Evolutionary conservation across 1,284 basidiomycete species (phyloP).

Genomic region (Grifola frondosa): DNA sequence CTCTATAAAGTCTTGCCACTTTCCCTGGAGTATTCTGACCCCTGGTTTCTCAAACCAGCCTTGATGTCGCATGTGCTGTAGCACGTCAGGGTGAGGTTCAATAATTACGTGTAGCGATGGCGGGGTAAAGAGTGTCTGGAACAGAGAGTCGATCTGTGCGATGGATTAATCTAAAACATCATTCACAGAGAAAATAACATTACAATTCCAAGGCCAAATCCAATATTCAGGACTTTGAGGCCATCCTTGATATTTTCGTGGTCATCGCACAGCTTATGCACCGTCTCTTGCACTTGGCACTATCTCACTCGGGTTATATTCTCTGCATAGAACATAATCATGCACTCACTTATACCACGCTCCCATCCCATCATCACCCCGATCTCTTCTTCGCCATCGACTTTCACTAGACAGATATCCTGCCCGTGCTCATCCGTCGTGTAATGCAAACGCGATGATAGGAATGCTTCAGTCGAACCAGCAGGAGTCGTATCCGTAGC

Average conservation of each 20-base stretch:
- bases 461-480: constrained; percentile 74
- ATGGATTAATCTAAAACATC: constrained; percentile 11
- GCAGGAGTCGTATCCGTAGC: constrained; percentile 66
- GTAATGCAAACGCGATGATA: constrained; percentile 73
- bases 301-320: constrained; percentile 24
- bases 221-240: constrained; percentile 84
- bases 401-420: constrained; percentile 76
- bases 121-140: constrained; percentile 64
- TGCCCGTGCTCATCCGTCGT: constrained; percentile 74
- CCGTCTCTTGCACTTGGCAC: constrained; percentile 66
- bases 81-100: constrained; percentile 92
- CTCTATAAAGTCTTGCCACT: constrained; percentile 86
- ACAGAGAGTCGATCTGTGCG: constrained; percentile 78
- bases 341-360: constrained; percentile 64
- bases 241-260: constrained; percentile 49
- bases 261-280: constrained; percentile 53
- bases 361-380: constrained; percentile 99
- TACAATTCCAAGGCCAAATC: constrained; percentile 94
- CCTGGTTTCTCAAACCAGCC: constrained; percentile 80
- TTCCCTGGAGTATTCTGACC: constrained; percentile 85
- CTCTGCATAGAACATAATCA: neutral
- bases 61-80: constrained; percentile 68
- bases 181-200: constrained; percentile 15
- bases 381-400: constrained; percentile 69
- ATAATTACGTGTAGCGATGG: constrained; percentile 87